Base-by-base conservation (phyloP, 2,329 filamentous ascomycete genomes). In the Pseudogymnoascus sp. region DNA sequence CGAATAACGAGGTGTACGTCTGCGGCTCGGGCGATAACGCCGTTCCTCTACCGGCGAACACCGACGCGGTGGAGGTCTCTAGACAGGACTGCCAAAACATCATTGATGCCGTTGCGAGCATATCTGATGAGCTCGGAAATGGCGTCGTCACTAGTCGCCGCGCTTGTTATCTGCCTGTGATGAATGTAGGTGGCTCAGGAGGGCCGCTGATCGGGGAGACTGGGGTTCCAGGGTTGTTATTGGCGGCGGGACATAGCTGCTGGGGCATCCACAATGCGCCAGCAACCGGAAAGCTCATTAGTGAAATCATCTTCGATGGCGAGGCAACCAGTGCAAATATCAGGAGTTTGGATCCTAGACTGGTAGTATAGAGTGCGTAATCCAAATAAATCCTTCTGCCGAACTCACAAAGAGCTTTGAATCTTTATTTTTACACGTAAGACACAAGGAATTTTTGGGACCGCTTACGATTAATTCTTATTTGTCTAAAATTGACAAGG, bases 261-360 rank as follows among this genome's bases (percentile, higher is more conserved):
- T 99, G 95, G 95, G 95, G 95, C 0, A 96, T 99, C 21, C 93
- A 97, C 77, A 97, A 99, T 77, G 91, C 87, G 0, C 93, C 93
- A 1, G 95, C 83, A 1, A 97, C 93, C 6, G 90, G 90, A 3
- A 90, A 88, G 76, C 74, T 93, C 40, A 88, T 95, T 79, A 88
- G 88, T 38, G 89, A 93, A 75, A 86, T 90, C 75, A 77, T 95
- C 1, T 86, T 93, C 70, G 89, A 93, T 62, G 90, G 89, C 0
- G 76, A 78, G 65, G 84, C 88, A 0, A 86, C 75, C 71, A 92
- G 88, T 68, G 88, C 89, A 3, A 81, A 87, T 66, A 80, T 92
- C 31, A 78, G 78, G 1, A 82, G 80, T 38, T 73, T 93, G 66
- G 87, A 93, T 73, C 90, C 90, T 1, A 82, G 82, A 68, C 84